A percentile compares a stretch with the other conserved stretches of the same genome.
Evolutionary conservation across 306 rosid species (phyloP).

Genomic region (Vicia sativa): DNA sequence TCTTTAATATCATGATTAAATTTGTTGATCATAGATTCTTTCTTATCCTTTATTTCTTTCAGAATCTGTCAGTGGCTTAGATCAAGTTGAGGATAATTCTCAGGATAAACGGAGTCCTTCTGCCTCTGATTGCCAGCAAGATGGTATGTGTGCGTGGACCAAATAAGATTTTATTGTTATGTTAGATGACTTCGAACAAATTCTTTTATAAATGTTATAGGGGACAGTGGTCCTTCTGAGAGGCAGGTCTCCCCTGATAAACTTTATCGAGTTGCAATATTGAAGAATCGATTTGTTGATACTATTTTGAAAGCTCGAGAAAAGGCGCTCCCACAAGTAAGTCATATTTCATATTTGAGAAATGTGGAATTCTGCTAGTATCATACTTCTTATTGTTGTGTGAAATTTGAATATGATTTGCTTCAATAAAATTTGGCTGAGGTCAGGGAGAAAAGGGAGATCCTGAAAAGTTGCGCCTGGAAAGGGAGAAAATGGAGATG

Average conservation of each 20-base stretch:
- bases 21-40: constrained; percentile 32
- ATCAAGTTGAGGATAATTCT: constrained; percentile 70
- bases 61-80: constrained; percentile 72
- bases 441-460: constrained; percentile 77
- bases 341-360: constrained; percentile 33
- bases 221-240: constrained; percentile 64
- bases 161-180: constrained; percentile 18
- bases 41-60: constrained; percentile 33
- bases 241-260: constrained; percentile 73
- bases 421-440: constrained; percentile 40
- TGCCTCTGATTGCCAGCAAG: constrained; percentile 66
- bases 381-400: constrained; percentile 22
- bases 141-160: constrained; percentile 57
- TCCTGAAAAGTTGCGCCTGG: constrained; percentile 74
- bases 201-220: constrained; percentile 45
- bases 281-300: constrained; percentile 77
- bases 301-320: constrained; percentile 86
- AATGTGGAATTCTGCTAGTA: constrained; percentile 23
- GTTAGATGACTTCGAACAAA: constrained; percentile 36
- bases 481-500: constrained; percentile 74
- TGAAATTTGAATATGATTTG: constrained; percentile 29
- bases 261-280: constrained; percentile 68
- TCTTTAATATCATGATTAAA: background rate
- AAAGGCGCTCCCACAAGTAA: constrained; percentile 75
- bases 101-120: constrained; percentile 62